Evolutionary conservation across 2,329 filamentous ascomycete genomes (phyloP).

Genomic region (Dactylellina parvicollis): DNA sequence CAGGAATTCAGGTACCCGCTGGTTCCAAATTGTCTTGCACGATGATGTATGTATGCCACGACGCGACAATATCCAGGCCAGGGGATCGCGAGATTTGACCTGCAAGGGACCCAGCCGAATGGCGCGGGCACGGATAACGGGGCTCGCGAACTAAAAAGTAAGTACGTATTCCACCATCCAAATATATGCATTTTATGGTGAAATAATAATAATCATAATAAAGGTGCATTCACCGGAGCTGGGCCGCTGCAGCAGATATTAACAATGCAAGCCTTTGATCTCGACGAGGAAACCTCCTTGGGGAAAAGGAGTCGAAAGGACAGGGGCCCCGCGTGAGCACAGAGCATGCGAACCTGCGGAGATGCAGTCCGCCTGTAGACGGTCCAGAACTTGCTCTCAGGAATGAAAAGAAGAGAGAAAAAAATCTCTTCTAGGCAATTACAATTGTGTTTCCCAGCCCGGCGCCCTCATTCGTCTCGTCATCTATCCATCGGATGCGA

Average conservation of each 20-base stretch:
- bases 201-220: too few relatives aligned
- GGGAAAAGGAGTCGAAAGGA: conserved; percentile 26
- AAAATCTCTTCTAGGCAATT: background rate
- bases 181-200: too few relatives aligned
- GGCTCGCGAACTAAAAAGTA: background rate
- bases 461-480: background rate
- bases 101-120: conserved; percentile 28
- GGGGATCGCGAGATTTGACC: conserved; percentile 9
- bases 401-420: background rate
- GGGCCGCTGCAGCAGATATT: background rate
- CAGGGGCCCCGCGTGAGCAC: conserved; percentile 24
- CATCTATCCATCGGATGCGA: background rate
- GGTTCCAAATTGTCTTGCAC: background rate
- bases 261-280: background rate
- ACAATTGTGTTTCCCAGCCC: background rate
- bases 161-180: background rate
- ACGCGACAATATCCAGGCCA: too few relatives aligned
- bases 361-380: conserved; percentile 22
- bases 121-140: background rate
- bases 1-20: conserved; percentile 28
- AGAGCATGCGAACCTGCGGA: conserved; percentile 1
- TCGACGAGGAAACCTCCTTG: conserved; percentile 6
- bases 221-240: too few relatives aligned
- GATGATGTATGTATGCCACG: too few relatives aligned
- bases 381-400: conserved; percentile 23